A percentile compares a stretch with the other conserved stretches of the same genome.
phyloP scores from a whole-genome alignment of 352 stramenopile genomes.

The Phytophthora brassicae region DNA sequence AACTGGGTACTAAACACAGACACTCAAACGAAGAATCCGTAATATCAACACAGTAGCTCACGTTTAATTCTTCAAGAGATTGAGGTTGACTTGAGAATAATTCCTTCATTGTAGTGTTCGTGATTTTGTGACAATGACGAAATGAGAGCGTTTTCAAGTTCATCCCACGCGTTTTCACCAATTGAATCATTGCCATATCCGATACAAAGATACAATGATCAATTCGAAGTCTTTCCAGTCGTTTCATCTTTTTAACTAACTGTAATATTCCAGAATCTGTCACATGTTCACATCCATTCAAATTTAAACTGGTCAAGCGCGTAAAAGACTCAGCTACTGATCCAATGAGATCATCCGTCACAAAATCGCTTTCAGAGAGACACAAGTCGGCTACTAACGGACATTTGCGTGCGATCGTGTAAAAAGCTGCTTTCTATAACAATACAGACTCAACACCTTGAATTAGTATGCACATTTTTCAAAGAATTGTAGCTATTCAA shows the following conservation, averaged over 20 bases:
- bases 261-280: constrained; percentile 52
- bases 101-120: constrained; percentile 44
- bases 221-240: constrained; percentile 43
- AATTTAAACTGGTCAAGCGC: constrained; percentile 41
- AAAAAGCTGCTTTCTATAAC: constrained; percentile 54
- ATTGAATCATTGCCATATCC: constrained; percentile 35
- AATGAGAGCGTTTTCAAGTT: constrained; percentile 49
- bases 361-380: constrained; percentile 42
- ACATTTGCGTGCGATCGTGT: constrained; percentile 29
- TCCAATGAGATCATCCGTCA: constrained; percentile 61
- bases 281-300: constrained; percentile 52
- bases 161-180: constrained; percentile 40
- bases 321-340: constrained; percentile 38
- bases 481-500: neutral
- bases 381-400: constrained; percentile 34
- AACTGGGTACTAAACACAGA: constrained; percentile 50
- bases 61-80: constrained; percentile 55
- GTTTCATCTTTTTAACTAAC: constrained; percentile 41
- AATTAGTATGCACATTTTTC: constrained; percentile 2
- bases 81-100: constrained; percentile 50
- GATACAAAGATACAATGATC: constrained; percentile 49
- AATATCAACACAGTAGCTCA: constrained; percentile 51
- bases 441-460: neutral
- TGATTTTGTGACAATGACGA: constrained; percentile 37
- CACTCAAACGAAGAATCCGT: constrained; percentile 63